A percentile compares a stretch with the other conserved stretches of the same genome.
These are phyloP conservation scores for Puya raimondii DNA, from an alignment of 176 grass and related monocot species.

Conservation along the genomic window DNA sequence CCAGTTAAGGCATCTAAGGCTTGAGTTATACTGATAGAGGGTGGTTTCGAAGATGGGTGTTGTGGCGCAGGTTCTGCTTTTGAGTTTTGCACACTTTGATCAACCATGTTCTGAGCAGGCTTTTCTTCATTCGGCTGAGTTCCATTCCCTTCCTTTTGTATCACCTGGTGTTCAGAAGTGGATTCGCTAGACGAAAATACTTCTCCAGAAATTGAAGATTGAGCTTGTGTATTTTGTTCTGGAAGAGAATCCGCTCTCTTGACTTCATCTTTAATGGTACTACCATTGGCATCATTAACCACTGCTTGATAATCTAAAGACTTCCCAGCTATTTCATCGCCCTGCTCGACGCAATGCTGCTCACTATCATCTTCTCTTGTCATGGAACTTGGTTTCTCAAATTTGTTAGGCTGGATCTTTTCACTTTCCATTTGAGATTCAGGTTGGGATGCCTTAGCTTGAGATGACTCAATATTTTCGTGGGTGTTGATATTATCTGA, in stretches of 20 bases:
- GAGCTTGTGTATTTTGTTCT: slow-evolving; percentile 28
- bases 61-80: slow-evolving; percentile 30
- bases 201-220: slow-evolving; percentile 9
- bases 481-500: slow-evolving; percentile 22
- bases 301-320: slow-evolving; percentile 39
- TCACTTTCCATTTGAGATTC: slow-evolving; percentile 27
- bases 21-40: slow-evolving; percentile 53
- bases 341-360: slow-evolving; percentile 18
- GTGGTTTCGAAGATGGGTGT: slow-evolving; percentile 19
- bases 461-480: slow-evolving; percentile 23
- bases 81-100: slow-evolving; percentile 42
- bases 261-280: slow-evolving; percentile 16
- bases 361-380: slow-evolving; percentile 31
- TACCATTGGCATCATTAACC: slow-evolving; percentile 17
- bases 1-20: slow-evolving; percentile 91
- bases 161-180: neutral
- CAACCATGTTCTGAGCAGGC: slow-evolving; percentile 28
- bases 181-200: neutral
- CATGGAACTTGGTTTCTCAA: slow-evolving; percentile 25
- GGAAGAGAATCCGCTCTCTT: slow-evolving; percentile 27
- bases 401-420: slow-evolving; percentile 30
- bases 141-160: slow-evolving; percentile 36
- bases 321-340: slow-evolving; percentile 22
- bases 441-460: slow-evolving; percentile 34
- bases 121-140: slow-evolving; percentile 37